Conservation (phyloP, 768 basidiomycete genomes). For the Porpolomopsis calyptriformis region DNA sequence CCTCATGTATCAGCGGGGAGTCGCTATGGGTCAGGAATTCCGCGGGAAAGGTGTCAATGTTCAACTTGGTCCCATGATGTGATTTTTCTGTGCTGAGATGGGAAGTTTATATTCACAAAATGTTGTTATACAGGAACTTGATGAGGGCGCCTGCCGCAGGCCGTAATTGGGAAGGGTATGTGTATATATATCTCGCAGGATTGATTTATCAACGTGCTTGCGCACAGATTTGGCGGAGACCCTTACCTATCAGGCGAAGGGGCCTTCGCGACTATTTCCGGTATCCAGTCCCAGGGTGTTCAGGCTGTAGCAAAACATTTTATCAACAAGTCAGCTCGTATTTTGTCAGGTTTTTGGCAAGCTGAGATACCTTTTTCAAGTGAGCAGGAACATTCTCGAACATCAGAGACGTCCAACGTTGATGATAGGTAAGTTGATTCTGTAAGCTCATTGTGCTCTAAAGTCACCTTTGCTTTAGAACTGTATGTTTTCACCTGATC, state of each 20-base stretch:
- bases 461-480: not conserved
- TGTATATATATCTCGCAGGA: not conserved
- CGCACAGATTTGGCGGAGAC: not conserved
- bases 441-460: not conserved
- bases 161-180: constrained; percentile 91
- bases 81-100: not conserved
- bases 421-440: constrained; percentile 51
- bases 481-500: not conserved
- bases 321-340: constrained; percentile 51
- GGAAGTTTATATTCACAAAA: not conserved
- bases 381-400: constrained; percentile 59
- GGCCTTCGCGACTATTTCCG: constrained; percentile 71
- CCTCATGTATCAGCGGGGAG: constrained; percentile 65
- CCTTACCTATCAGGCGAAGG: constrained; percentile 13
- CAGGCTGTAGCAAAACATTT: constrained; percentile 83
- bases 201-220: not conserved
- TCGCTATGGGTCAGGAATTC: constrained; percentile 79
- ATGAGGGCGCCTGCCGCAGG: constrained; percentile 53
- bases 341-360: not conserved
- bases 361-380: constrained; percentile 21
- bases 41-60: constrained; percentile 76
- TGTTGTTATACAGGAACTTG: not conserved
- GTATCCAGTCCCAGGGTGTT: constrained; percentile 68
- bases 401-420: constrained; percentile 48
- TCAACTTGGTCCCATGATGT: constrained; percentile 71